Percentiles rank a stretch among this genome's conserved stretches.
These are phyloP conservation scores for Pseudodiploospora longispora DNA, from an alignment of 2,329 filamentous ascomycete species.

Conservation along the genomic window DNA sequence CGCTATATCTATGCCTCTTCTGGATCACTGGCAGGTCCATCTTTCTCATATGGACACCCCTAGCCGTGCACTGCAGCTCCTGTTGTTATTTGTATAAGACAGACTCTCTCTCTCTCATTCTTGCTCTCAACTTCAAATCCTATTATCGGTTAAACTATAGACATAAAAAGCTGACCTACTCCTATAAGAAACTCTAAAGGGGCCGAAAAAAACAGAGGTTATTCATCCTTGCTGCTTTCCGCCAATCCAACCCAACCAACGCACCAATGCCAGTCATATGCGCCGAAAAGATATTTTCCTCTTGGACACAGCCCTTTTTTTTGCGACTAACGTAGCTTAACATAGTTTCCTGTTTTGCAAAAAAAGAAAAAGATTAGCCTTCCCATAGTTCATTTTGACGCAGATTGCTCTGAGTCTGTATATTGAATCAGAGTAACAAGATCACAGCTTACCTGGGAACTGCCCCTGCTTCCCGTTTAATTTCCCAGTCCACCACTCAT, in stretches of 20 bases:
- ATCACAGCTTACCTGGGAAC: conserved; percentile 69
- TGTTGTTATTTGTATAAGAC: too few species aligned
- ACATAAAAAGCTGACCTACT: conserved; percentile 5
- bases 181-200: conserved; percentile 3
- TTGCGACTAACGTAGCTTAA: conserved; percentile 5
- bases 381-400: too few species aligned
- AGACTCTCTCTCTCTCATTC: neutral
- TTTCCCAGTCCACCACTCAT: conserved; percentile 95
- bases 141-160: conserved; percentile 9
- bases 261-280: too few species aligned
- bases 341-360: conserved; percentile 5
- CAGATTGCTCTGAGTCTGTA: too few species aligned
- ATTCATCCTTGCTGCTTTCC: too few species aligned
- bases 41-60: too few species aligned
- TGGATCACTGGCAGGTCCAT: too few species aligned
- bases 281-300: too few species aligned
- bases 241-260: too few species aligned
- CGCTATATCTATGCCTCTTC: too few species aligned
- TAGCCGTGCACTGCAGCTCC: too few species aligned
- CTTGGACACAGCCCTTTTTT: conserved; percentile 9
- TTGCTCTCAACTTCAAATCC: conserved; percentile 4
- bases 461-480: conserved; percentile 75
- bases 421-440: neutral
- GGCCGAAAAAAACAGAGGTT: too few species aligned
- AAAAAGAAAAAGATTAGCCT: neutral